Percentiles rank a stretch among this genome's conserved stretches.
phyloP scores from a whole-genome alignment of 2,329 filamentous ascomycete genomes.

The Xenoacremonium recifei region DNA sequence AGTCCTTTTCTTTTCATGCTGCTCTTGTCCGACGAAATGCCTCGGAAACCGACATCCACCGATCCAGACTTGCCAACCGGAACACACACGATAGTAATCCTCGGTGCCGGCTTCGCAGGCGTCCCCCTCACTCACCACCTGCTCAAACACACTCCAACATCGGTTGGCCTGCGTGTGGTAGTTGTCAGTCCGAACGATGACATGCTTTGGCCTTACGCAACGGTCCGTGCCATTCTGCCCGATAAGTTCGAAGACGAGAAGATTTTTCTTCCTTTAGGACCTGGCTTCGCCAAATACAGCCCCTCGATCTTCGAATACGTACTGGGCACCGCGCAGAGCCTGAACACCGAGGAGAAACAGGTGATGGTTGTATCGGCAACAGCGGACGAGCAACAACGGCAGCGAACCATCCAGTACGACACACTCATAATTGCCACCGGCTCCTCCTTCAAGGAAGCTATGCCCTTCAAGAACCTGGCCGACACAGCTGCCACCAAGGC shows the following conservation, averaged over 20 bases:
- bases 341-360: background rate
- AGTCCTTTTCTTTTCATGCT: too few species aligned
- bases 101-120: constrained; percentile 5
- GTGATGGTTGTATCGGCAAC: background rate
- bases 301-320: constrained; percentile 1
- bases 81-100: too few species aligned
- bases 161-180: background rate
- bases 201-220: constrained; percentile 4
- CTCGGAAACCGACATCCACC: too few species aligned
- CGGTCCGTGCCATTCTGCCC: constrained; percentile 1
- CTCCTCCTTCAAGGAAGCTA: constrained; percentile 1
- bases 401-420: constrained; percentile 1
- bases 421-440: constrained; percentile 8
- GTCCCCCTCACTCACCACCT: constrained; percentile 3
- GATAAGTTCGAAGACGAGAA: constrained; percentile 1
- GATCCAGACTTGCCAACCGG: too few species aligned
- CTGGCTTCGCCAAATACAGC: constrained; percentile 5
- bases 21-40: too few species aligned
- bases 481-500: constrained; percentile 36
- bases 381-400: background rate
- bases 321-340: background rate
- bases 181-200: constrained; percentile 3
- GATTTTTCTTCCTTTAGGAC: constrained; percentile 2
- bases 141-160: constrained; percentile 3
- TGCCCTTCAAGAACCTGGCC: constrained; percentile 43